phyloP scores from a whole-genome alignment of 495 filamentous ascomycete species.

The Rusavskia elegans region DNA sequence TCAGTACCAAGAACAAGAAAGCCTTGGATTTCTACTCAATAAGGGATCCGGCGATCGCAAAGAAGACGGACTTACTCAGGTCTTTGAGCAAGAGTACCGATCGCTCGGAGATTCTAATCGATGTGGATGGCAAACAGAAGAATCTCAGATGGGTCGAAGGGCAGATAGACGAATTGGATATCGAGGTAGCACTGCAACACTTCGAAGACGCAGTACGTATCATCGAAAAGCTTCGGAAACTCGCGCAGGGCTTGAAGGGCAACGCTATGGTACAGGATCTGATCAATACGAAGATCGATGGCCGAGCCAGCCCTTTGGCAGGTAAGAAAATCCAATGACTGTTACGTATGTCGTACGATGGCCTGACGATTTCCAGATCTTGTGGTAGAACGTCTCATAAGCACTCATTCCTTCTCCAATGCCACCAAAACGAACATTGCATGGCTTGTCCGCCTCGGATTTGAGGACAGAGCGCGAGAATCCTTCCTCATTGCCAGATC shows the following conservation, averaged over 20 bases:
- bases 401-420: conserved; percentile 51
- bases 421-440: conserved; percentile 59
- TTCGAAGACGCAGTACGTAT: conserved; percentile 71
- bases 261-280: conserved; percentile 77
- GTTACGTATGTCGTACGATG: not conserved
- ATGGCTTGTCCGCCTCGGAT: conserved; percentile 76
- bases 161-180: conserved; percentile 92
- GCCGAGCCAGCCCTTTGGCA: conserved; percentile 66
- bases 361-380: conserved; percentile 16
- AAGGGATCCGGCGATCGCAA: conserved; percentile 51
- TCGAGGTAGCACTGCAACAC: conserved; percentile 79
- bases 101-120: conserved; percentile 59
- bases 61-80: conserved; percentile 56
- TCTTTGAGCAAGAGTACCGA: conserved; percentile 45
- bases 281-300: conserved; percentile 76
- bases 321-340: conserved; percentile 12
- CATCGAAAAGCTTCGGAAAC: conserved; percentile 66
- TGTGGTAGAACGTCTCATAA: conserved; percentile 56
- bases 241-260: conserved; percentile 65
- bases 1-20: conserved; percentile 58
- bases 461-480: conserved; percentile 75
- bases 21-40: conserved; percentile 67
- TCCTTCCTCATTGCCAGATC: conserved; percentile 67
- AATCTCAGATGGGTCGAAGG: conserved; percentile 89
- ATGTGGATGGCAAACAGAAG: conserved; percentile 91